Percentiles rank a stretch among this genome's conserved stretches.
Evolutionary conservation across 1,284 basidiomycete species (phyloP).

Genomic region (Sphaerobolus stellatus): DNA sequence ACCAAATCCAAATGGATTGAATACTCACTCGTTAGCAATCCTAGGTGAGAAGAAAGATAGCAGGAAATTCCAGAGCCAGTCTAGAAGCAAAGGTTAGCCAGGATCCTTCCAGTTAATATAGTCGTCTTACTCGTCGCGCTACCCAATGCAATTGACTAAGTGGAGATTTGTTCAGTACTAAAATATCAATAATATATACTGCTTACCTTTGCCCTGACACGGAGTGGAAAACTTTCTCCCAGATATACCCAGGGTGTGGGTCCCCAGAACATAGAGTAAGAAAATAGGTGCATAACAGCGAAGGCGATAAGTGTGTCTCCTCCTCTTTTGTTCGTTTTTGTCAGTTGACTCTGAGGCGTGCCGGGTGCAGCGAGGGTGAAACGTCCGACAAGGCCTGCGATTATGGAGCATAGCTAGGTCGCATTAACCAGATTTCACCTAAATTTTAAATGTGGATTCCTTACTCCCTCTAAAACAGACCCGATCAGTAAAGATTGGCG

Average conservation of each 20-base stretch:
- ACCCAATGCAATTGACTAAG: constrained; percentile 64
- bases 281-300: constrained; percentile 74
- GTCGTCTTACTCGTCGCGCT: constrained; percentile 51
- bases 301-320: constrained; percentile 71
- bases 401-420: background rate
- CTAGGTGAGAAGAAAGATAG: constrained; percentile 67
- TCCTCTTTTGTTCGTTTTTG: constrained; percentile 54
- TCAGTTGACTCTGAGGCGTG: constrained; percentile 47
- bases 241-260: constrained; percentile 67
- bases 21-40: constrained; percentile 50
- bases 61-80: constrained; percentile 77
- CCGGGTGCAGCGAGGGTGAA: constrained; percentile 56
- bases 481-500: constrained; percentile 69
- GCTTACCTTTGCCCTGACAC: constrained; percentile 61
- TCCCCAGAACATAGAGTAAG: constrained; percentile 73
- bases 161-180: constrained; percentile 1
- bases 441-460: constrained; percentile 6
- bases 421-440: background rate
- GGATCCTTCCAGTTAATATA: background rate
- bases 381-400: constrained; percentile 67
- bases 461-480: constrained; percentile 54
- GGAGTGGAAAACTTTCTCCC: constrained; percentile 68
- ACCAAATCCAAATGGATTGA: background rate
- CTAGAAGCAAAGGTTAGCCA: constrained; percentile 22
- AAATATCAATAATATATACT: background rate